Conservation (phyloP, 163 green algal species). For the Scenedesmus sp. region DNA sequence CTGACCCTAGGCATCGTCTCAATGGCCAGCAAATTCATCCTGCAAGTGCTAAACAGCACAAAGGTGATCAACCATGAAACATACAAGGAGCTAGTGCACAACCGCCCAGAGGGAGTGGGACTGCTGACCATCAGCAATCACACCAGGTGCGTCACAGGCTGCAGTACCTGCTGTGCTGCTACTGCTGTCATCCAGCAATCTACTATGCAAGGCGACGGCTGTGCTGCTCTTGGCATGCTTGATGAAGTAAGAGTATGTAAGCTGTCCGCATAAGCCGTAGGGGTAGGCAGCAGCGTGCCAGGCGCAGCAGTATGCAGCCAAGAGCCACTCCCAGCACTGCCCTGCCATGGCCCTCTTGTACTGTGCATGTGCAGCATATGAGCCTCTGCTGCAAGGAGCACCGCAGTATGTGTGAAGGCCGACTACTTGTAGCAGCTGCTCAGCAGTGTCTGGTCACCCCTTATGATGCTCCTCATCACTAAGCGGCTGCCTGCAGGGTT, state of each 20-base stretch:
- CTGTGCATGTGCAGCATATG: neutral
- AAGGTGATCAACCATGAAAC: constrained; percentile 63
- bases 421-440: neutral
- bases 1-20: constrained; percentile 80
- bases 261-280: neutral
- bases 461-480: no score
- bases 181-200: neutral
- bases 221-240: neutral
- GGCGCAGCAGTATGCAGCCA: neutral
- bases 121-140: constrained; percentile 93
- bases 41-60: constrained; percentile 80
- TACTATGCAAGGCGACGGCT: neutral
- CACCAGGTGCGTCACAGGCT: constrained; percentile 71
- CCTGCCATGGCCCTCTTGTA: neutral
- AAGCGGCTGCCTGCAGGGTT: no score
- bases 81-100: constrained; percentile 62
- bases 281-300: neutral
- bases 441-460: neutral
- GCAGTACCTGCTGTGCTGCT: neutral
- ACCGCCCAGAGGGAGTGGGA: constrained; percentile 59
- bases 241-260: neutral
- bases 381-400: no score
- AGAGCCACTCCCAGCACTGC: neutral
- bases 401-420: no score
- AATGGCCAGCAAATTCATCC: constrained; percentile 71